Evolutionary conservation across 1,284 basidiomycete genomes (phyloP).

Genomic region (Melampsora larici-populina): DNA sequence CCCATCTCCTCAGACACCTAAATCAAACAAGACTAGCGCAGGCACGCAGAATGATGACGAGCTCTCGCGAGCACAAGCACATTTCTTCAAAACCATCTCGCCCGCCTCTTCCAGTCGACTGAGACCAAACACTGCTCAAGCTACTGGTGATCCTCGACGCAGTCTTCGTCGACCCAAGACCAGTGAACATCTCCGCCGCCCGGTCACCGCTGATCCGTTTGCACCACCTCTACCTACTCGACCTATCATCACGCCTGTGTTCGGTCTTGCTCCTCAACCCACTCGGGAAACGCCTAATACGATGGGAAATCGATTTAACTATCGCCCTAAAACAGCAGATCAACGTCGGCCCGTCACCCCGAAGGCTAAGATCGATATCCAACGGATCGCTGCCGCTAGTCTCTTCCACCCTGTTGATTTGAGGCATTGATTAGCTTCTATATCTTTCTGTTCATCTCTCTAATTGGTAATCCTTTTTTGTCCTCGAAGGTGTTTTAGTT

Average conservation of each 20-base stretch:
- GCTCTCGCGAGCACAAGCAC: constrained; percentile 33
- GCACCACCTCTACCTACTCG: not conserved
- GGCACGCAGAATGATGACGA: constrained; percentile 21
- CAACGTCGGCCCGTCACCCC: constrained; percentile 37
- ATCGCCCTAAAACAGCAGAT: constrained; percentile 40
- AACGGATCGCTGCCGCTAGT: constrained; percentile 40
- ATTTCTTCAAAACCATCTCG: constrained; percentile 42
- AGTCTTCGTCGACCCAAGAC: constrained; percentile 34
- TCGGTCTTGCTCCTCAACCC: constrained; percentile 42
- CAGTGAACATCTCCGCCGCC: constrained; percentile 37
- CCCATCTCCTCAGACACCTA: constrained; percentile 17
- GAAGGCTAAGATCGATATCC: constrained; percentile 36
- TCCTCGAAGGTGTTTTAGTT: not conserved
- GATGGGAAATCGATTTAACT: constrained; percentile 21
- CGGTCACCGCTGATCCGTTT: constrained; percentile 29
- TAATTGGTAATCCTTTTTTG: not conserved
- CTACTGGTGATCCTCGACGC: not conserved
- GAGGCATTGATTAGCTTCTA: constrained; percentile 2
- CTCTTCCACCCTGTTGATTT: constrained; percentile 24
- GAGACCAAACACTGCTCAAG: constrained; percentile 28
- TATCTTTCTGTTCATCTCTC: not conserved
- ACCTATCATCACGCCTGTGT: constrained; percentile 30
- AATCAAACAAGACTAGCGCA: constrained; percentile 22
- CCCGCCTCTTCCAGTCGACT: constrained; percentile 36
- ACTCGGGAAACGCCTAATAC: constrained; percentile 35